Evolutionary conservation across 2,329 filamentous ascomycete species (phyloP).

Genomic region (Neobulgaria alba): DNA sequence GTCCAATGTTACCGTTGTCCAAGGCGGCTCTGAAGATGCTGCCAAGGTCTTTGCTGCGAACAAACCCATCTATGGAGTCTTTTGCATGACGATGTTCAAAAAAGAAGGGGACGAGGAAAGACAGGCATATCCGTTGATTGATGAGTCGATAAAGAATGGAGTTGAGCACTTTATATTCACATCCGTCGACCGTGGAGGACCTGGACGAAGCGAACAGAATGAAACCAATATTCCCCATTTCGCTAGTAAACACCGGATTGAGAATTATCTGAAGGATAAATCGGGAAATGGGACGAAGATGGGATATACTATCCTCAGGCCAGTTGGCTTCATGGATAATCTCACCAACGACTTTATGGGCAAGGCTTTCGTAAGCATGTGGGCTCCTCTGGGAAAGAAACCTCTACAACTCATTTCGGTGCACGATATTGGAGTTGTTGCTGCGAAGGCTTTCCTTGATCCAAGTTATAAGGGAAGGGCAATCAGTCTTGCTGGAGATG

Average conservation of each 20-base stretch:
- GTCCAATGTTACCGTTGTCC: conserved; percentile 41
- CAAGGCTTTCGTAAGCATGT: conserved; percentile 15
- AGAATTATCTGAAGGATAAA: conserved; percentile 43
- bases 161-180: conserved; percentile 56
- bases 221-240: conserved; percentile 47
- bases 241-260: conserved; percentile 43
- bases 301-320: conserved; percentile 48
- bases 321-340: conserved; percentile 48
- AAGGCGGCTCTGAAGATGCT: conserved; percentile 43
- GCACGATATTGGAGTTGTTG: conserved; percentile 34
- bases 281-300: conserved; percentile 33
- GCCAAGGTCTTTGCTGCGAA: conserved; percentile 38
- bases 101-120: conserved; percentile 36
- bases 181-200: conserved; percentile 53
- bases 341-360: conserved; percentile 16
- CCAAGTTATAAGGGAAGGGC: conserved; percentile 31
- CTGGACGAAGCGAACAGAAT: conserved; percentile 34
- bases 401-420: conserved; percentile 31
- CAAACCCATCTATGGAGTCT: conserved; percentile 43
- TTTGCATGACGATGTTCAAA: conserved; percentile 33
- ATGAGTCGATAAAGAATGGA: conserved; percentile 43
- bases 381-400: conserved; percentile 32
- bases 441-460: conserved; percentile 30
- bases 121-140: conserved; percentile 45
- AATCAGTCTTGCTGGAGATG: conserved; percentile 37